Percentiles rank a stretch among this genome's conserved stretches.
Evolutionary conservation across 2,329 filamentous ascomycete genomes (phyloP).

Genomic region (Xylariaceae sp.): DNA sequence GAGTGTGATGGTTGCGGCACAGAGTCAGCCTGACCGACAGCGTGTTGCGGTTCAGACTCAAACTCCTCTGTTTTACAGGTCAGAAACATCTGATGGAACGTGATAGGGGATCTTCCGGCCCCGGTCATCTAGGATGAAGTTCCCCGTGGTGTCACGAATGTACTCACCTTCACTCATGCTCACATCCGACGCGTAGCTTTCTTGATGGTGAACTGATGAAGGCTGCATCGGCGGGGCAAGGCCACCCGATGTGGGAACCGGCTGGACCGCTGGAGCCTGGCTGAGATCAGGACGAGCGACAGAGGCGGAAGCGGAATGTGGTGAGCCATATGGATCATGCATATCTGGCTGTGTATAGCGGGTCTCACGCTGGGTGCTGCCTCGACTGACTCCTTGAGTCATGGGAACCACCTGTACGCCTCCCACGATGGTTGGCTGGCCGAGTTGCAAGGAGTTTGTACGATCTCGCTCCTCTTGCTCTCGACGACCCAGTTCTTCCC

Average conservation of each 20-base stretch:
- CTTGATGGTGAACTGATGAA: conserved; percentile 38
- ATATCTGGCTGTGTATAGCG: conserved; percentile 34
- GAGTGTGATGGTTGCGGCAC: conserved; percentile 34
- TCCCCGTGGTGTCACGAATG: conserved; percentile 55
- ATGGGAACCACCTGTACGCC: conserved; percentile 95
- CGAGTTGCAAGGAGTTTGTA: conserved; percentile 77
- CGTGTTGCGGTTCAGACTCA: conserved; percentile 40
- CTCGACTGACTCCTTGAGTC: conserved; percentile 63
- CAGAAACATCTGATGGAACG: conserved; percentile 45
- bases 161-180: conserved; percentile 69
- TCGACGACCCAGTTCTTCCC: conserved; percentile 90
- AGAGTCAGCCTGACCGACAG: conserved; percentile 26
- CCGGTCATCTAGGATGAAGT: conserved; percentile 55
- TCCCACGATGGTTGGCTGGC: conserved; percentile 81
- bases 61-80: conserved; percentile 52
- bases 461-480: conserved; percentile 91
- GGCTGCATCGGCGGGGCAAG: conserved; percentile 38
- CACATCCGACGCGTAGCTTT: conserved; percentile 54
- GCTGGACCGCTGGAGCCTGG: conserved; percentile 40
- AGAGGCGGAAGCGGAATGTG: conserved; percentile 27
- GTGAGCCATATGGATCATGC: conserved; percentile 22
- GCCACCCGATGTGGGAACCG: conserved; percentile 37
- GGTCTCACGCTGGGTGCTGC: conserved; percentile 41
- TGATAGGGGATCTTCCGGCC: conserved; percentile 55
- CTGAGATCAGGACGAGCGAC: conserved; percentile 36